Conservation (phyloP, 1,284 basidiomycete species). For the Rhodotorula sp. region DNA sequence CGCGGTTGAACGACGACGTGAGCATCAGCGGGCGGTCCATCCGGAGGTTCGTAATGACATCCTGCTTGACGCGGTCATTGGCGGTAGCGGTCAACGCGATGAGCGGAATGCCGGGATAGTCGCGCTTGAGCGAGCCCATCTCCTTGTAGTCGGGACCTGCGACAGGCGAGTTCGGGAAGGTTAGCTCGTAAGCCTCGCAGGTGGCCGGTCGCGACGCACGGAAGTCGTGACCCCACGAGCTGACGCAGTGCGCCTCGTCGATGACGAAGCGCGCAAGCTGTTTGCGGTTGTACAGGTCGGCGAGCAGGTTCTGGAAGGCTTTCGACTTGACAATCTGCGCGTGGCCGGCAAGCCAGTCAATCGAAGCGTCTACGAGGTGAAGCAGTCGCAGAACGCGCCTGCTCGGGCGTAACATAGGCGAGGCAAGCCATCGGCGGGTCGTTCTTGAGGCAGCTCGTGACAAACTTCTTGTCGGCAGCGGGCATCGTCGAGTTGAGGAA, state of each 20-base stretch:
- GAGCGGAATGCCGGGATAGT: conserved; percentile 78
- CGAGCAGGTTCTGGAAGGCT: conserved; percentile 61
- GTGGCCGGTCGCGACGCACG: conserved; percentile 53
- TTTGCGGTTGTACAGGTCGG: conserved; percentile 58
- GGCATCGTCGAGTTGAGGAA: conserved; percentile 66
- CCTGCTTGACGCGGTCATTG: conserved; percentile 69
- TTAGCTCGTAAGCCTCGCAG: not conserved
- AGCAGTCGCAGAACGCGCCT: conserved; percentile 56
- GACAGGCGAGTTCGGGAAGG: not conserved
- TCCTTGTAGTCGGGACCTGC: conserved; percentile 51
- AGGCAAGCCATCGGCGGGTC: conserved; percentile 57
- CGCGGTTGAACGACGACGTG: conserved; percentile 85
- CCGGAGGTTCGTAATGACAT: conserved; percentile 72
- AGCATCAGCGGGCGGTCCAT: conserved; percentile 64
- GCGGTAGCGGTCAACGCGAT: conserved; percentile 97
- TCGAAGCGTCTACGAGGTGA: not conserved
- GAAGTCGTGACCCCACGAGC: conserved; percentile 79
- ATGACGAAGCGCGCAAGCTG: conserved; percentile 85
- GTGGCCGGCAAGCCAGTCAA: not conserved
- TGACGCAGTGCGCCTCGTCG: conserved; percentile 94
- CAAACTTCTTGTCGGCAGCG: conserved; percentile 50
- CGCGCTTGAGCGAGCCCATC: conserved; percentile 66
- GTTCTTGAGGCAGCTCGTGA: conserved; percentile 53
- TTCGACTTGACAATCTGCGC: conserved; percentile 57
- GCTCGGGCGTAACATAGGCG: conserved; percentile 93